Evolutionary conservation across 768 basidiomycete species (phyloP), one percentile per base, ranked within the genome.

Genomic region (Porphyrellus cyaneotinctus): DNA sequence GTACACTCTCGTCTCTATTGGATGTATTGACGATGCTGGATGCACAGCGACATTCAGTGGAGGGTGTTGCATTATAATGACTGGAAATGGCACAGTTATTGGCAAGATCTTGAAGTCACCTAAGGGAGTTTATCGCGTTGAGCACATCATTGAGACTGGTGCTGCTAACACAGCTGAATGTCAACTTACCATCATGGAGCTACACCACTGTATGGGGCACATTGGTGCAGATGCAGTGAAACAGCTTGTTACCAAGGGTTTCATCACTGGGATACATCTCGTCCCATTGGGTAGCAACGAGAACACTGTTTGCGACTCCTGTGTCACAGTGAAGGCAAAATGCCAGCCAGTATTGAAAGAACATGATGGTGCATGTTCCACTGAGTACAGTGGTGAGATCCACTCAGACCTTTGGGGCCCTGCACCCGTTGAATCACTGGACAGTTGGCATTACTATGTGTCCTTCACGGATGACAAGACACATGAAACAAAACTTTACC

Each of bases 401-500:
- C 39, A 41, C 10, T 41, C 23, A 9, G 39, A 41, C 23, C 23
- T 41, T 24, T 41, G 23, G 39, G 39, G 39, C 17, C 39, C 39
- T 3, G 39, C 39, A 23, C 39, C 39, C 7, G 39, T 45, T 8
- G 20, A 45, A 31, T 45, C 31, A 20, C 32, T 45, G 30, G 32
- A 32, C 6, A 13, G 44, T 15, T 4, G 20, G 18, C 32, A 7
- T 14, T 45, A 45, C 22, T 41, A 41, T 33, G 20, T 45, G 22
- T 54, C 28, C 0, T 63, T 61, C n/a, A 61, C 43, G 0, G 51
- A 61, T 10, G 46, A 59, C 22, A 36, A 53, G 18, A 54, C 52
- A 0, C 12, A 26, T 1, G 53, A 51, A 24, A n/a, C n/a, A n/a
- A n/a, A n/a, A n/a, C n/a, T n/a, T n/a, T n/a, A n/a, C n/a, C n/a